Evolutionary conservation across 352 stramenopile genomes (phyloP).

Genomic region (Aphanomyces stellatus): DNA sequence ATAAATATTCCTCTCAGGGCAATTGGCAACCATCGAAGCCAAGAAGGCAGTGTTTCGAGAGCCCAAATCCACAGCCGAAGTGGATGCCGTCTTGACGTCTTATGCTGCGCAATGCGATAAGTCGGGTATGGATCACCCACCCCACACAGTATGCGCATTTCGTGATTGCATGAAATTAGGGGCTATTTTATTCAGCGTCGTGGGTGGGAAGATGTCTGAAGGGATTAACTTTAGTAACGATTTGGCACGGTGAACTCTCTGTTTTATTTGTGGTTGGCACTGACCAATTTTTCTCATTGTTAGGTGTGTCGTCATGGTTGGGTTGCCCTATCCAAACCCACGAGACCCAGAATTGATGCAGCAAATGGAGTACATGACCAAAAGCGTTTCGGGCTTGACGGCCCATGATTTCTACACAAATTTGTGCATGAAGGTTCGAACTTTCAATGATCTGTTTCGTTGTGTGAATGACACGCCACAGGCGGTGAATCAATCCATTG

Average conservation of each 20-base stretch:
- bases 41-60: conserved; percentile 93
- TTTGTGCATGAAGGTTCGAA: conserved; percentile 90
- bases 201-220: conserved; percentile 99
- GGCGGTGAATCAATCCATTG: conserved; percentile 98
- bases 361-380: conserved; percentile 94
- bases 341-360: conserved; percentile 93
- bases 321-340: conserved; percentile 96
- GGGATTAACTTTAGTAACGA: conserved; percentile 99
- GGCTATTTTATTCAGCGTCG: conserved; percentile 93
- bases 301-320: conserved; percentile 95
- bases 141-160: background rate
- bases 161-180: conserved; percentile 25
- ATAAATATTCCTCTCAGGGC: conserved; percentile 3
- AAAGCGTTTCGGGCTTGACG: conserved; percentile 32
- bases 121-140: background rate
- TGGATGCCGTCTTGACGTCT: conserved; percentile 77
- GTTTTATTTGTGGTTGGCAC: background rate
- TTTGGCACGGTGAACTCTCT: conserved; percentile 60
- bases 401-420: conserved; percentile 95
- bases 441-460: background rate
- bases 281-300: background rate
- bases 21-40: conserved; percentile 73
- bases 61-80: conserved; percentile 88
- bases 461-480: conserved; percentile 15
- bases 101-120: conserved; percentile 67